Base-by-base conservation (phyloP, 1,139 yeast species). In the Kazachstania sp. region DNA sequence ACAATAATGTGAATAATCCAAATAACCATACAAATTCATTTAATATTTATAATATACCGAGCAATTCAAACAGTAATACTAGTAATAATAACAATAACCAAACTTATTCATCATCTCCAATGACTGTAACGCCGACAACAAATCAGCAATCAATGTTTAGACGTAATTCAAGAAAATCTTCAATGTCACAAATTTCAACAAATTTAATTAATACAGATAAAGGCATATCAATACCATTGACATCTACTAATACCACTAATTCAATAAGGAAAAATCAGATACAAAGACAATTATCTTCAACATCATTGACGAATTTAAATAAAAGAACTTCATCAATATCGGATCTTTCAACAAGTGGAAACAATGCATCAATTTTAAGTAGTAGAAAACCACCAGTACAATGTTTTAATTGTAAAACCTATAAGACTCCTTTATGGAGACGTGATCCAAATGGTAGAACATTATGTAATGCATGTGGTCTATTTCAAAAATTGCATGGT, bases 401-500 rank as follows among this genome's bases (percentile, higher is more conserved):
- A 47, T 92, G 97, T 67, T 83, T 85, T 48, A 92, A 92, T 68
- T 92, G 98, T 69, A 85, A 86, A 58, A 92, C 98, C 1, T 84
- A 79, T 56, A 90, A 95, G 39, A 92, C 98, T 0, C 97, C 98
- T 1, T 70, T 92, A 29, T 92, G 98, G 98, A 77, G 98, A 63
- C 74, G 97, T 52, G 95, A 90, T 64, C 88, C 94, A 28, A 86
- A 85, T 29, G 97, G 97, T 11, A 87, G 88, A 62, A 95, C 95
- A 1, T 70, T 92, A 51, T 92, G 97, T 66, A 92, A 92, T 67
- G 97, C 98, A 0, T 92, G 98, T 70, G 98, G 97, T 0, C 72
- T 92, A 51, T 92, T 92, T 63, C 78, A 86, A 59, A 92, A 92
- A 68, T 72, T 92, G 42, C 97, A 92, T 62, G 98, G 97, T 19